These are phyloP conservation scores for Candida jianshihensis DNA, from an alignment of 805 yeast species.

Conservation along the genomic window DNA sequence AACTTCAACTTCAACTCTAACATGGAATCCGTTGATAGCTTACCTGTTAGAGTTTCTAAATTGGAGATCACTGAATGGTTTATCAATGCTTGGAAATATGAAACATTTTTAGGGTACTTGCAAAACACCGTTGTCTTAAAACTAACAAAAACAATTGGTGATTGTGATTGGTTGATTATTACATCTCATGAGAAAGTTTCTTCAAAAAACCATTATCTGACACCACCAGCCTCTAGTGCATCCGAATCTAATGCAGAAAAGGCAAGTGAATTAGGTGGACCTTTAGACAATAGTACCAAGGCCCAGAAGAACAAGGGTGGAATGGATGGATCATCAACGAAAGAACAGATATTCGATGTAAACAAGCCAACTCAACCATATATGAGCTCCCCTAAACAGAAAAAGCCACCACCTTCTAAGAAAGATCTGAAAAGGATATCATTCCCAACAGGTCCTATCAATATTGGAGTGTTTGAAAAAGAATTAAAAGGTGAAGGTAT, in stretches of 20 bases:
- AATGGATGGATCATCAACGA: no score
- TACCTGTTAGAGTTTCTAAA: constrained; percentile 30
- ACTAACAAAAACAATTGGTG: constrained; percentile 30
- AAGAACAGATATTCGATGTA: no score
- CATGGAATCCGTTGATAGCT: constrained; percentile 15
- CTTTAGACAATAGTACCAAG: no score
- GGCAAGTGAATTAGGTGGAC: constrained; percentile 11
- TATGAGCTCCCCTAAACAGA: background rate
- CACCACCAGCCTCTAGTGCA: constrained; percentile 18
- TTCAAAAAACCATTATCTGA: constrained; percentile 20
- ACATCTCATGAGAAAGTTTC: constrained; percentile 27
- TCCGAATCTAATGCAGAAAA: constrained; percentile 13
- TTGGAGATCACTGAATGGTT: constrained; percentile 32
- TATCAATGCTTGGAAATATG: constrained; percentile 33
- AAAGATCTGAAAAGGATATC: constrained; percentile 17
- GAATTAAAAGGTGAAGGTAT: constrained; percentile 2
- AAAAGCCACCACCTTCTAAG: constrained; percentile 1
- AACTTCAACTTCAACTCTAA: constrained; percentile 23
- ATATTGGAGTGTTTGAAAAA: constrained; percentile 12
- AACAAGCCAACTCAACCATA: no score
- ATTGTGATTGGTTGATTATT: constrained; percentile 32
- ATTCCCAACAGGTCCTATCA: constrained; percentile 16
- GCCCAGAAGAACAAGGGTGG: no score
- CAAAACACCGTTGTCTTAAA: constrained; percentile 29
- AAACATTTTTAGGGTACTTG: constrained; percentile 28